Percentiles rank a stretch among this genome's conserved stretches.
phyloP scores from a whole-genome alignment of 2,329 filamentous ascomycete species.

The Trichoderma koningiopsis region DNA sequence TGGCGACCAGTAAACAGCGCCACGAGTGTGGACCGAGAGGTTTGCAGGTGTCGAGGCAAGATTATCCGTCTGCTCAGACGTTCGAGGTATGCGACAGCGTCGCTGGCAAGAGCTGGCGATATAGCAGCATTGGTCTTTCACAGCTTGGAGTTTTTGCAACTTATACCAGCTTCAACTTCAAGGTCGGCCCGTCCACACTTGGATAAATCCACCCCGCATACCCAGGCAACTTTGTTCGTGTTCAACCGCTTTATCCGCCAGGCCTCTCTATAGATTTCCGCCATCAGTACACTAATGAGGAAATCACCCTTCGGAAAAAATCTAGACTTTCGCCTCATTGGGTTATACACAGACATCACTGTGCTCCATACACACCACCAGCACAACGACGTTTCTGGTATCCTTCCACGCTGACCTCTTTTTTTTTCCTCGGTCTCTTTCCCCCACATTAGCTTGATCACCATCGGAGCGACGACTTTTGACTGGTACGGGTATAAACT shows the following conservation, averaged over 20 bases:
- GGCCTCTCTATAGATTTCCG: background rate
- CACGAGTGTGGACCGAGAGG: constrained; percentile 5
- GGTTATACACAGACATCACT: background rate
- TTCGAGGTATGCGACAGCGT: background rate
- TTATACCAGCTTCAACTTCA: background rate
- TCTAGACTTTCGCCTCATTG: background rate
- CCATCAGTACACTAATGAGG: background rate
- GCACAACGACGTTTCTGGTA: background rate
- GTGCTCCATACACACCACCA: background rate
- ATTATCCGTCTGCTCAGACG: constrained; percentile 1
- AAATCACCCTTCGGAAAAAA: background rate
- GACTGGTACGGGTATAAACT: constrained; percentile 23
- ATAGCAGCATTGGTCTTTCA: background rate
- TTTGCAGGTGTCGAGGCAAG: background rate
- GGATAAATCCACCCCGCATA: background rate
- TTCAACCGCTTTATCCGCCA: background rate
- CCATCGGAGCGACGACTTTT: background rate
- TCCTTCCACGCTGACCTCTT: background rate
- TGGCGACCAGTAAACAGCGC: background rate
- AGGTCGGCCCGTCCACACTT: background rate
- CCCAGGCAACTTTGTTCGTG: background rate
- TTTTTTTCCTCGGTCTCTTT: background rate
- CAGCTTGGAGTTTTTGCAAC: background rate
- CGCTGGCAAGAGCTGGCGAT: background rate
- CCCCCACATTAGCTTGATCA: background rate